phyloP scores from a whole-genome alignment of 805 yeast species.

The Yamadazyma phyllophila region DNA sequence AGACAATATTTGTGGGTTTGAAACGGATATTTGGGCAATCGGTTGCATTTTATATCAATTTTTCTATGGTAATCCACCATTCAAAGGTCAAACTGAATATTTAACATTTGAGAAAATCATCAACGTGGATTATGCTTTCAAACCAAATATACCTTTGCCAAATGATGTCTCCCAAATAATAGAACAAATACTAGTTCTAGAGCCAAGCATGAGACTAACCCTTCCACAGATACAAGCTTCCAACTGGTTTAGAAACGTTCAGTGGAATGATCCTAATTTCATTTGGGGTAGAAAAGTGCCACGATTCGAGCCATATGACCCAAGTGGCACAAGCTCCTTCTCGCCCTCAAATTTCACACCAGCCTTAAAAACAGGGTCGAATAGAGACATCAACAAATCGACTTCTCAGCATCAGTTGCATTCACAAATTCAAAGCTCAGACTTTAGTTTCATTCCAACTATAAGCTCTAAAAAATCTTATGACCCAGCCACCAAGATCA shows the following conservation, averaged over 20 bases:
- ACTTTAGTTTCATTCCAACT: slow-evolving; percentile 28
- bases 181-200: slow-evolving; percentile 31
- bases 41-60: slow-evolving; percentile 88
- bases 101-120: slow-evolving; percentile 88
- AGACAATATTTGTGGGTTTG: slow-evolving; percentile 76
- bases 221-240: slow-evolving; percentile 32
- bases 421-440: slow-evolving; percentile 33
- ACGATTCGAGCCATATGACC: slow-evolving; percentile 26
- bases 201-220: slow-evolving; percentile 30
- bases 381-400: slow-evolving; percentile 36
- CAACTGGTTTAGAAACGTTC: slow-evolving; percentile 38
- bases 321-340: slow-evolving; percentile 1
- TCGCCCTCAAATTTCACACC: slow-evolving; percentile 19
- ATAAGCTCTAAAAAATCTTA: slow-evolving; percentile 28
- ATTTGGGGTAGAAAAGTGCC: slow-evolving; percentile 39
- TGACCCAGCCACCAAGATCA: slow-evolving; percentile 34
- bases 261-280: slow-evolving; percentile 39
- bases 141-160: slow-evolving; percentile 26
- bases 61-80: slow-evolving; percentile 82
- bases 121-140: slow-evolving; percentile 61
- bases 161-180: slow-evolving; percentile 27
- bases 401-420: slow-evolving; percentile 39
- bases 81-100: slow-evolving; percentile 82
- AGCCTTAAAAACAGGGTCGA: slow-evolving; percentile 33
- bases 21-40: slow-evolving; percentile 89